These are phyloP conservation scores for Grammothele lineata DNA, from an alignment of 768 basidiomycete species.

Conservation along the genomic window DNA sequence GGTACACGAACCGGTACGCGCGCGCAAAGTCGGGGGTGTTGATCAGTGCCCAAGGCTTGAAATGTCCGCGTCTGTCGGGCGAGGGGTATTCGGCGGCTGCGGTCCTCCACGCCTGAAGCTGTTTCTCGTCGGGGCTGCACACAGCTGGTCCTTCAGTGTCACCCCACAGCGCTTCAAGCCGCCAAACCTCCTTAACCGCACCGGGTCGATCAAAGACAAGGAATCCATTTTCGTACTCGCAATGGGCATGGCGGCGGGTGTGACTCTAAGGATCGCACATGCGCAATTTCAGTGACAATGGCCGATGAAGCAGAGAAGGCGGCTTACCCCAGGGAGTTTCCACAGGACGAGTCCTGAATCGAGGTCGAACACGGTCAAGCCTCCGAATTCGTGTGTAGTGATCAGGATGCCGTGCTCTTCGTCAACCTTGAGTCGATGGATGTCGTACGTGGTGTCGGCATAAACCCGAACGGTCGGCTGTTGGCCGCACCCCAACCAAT, in stretches of 20 bases:
- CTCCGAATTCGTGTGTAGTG: slow-evolving; percentile 50
- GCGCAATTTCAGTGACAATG: too few relatives aligned
- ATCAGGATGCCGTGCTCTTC: slow-evolving; percentile 56
- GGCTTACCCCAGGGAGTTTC: slow-evolving; percentile 50
- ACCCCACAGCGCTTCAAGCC: slow-evolving; percentile 28
- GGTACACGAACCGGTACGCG: slow-evolving; percentile 69
- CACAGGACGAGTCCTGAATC: slow-evolving; percentile 49
- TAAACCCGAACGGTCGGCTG: slow-evolving; percentile 36
- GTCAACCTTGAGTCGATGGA: slow-evolving; percentile 79
- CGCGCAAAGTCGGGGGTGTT: slow-evolving; percentile 36
- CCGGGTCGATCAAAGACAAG: slow-evolving; percentile 62
- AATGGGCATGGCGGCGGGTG: slow-evolving; percentile 57
- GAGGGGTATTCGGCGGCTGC: neutral
- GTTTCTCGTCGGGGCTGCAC: slow-evolving; percentile 21
- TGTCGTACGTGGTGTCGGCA: slow-evolving; percentile 30
- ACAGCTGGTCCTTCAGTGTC: neutral
- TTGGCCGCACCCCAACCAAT: slow-evolving; percentile 46
- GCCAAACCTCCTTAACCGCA: slow-evolving; percentile 69
- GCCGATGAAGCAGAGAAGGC: too few relatives aligned
- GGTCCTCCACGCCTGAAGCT: slow-evolving; percentile 21
- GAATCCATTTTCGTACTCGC: slow-evolving; percentile 70
- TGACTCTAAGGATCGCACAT: slow-evolving; percentile 43
- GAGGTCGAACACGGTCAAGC: slow-evolving; percentile 56
- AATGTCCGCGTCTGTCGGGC: slow-evolving; percentile 38
- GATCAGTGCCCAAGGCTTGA: slow-evolving; percentile 60